Base-by-base conservation (phyloP, 768 basidiomycete species). In the Suillus plorans region DNA sequence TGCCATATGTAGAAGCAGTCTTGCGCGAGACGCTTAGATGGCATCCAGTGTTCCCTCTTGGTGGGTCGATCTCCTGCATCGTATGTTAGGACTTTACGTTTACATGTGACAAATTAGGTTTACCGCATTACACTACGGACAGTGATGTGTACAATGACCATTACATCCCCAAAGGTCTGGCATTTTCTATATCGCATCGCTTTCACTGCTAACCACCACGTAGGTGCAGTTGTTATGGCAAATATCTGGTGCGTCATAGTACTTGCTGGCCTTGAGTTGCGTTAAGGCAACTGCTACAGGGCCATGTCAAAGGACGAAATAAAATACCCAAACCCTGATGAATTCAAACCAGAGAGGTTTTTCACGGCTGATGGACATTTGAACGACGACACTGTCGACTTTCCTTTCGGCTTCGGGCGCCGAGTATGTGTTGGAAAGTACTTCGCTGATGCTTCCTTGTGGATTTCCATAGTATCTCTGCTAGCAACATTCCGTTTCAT, bases 21-120 rank as follows among this genome's bases (percentile, higher is more conserved):
- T 47, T 79, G 60, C 78, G 78, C 42, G 78, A 78, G 69, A 76
- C 73, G 20, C 42, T 76, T 56, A 74, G 74, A 57, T 75, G 74
- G 74, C 72, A 77, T 52, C 74, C 74, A 6, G 76, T 75, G 10
- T 72, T 77, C 65, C 74, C 74, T 5, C 62, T 75, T 62, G 76
- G 74, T 68, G 59, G 63, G 70, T 60, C 52, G 39, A 56, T 36
- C 18, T 31, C 6, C 25, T 45, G 39, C n/a, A 41, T 37, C n/a
- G 7, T 16, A 41, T 55, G 10, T 37, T 44, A 28, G 47, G 41
- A 22, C 20, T 12, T 49, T 41, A 61, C 8, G 52, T 18, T 45
- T 41, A 60, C 13, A 55, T 25, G 22, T 58, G 14, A 10, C 18
- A 25, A 25, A 42, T 47, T 63, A 77, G 74, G 76, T 22, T 25